These are phyloP conservation scores for Phylloporus sp. DNA, from an alignment of 1,284 basidiomycete genomes.

Conservation along the genomic window DNA sequence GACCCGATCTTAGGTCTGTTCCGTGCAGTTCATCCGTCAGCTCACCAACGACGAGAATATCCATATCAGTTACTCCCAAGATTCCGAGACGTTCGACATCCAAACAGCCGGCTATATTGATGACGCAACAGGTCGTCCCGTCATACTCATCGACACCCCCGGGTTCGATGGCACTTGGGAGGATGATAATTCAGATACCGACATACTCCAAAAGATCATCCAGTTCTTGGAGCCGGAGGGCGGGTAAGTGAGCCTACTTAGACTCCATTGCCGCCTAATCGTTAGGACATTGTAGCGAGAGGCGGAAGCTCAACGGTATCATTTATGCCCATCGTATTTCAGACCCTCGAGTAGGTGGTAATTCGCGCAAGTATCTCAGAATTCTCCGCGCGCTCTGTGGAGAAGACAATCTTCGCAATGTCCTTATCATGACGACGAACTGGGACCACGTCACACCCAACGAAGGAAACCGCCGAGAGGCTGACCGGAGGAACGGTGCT, in stretches of 20 bases:
- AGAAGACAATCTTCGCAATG: constrained; percentile 35
- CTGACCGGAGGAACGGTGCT: constrained; percentile 2
- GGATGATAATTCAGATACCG: constrained; percentile 29
- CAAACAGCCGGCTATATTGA: constrained; percentile 8
- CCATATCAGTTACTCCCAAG: constrained; percentile 9
- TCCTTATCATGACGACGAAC: constrained; percentile 12
- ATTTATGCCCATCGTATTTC: constrained; percentile 38
- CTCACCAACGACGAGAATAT: not conserved
- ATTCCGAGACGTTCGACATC: constrained; percentile 10
- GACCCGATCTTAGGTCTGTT: not conserved
- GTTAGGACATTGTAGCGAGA: not conserved
- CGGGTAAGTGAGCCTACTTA: constrained; percentile 7
- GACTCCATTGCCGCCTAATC: not conserved
- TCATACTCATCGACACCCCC: constrained; percentile 41
- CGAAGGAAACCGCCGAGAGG: constrained; percentile 9
- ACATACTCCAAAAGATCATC: constrained; percentile 13
- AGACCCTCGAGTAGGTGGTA: constrained; percentile 53
- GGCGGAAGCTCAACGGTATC: constrained; percentile 42
- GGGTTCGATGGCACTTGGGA: constrained; percentile 39
- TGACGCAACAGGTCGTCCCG: constrained; percentile 8
- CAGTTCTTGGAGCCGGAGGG: constrained; percentile 51
- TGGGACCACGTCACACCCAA: constrained; percentile 6
- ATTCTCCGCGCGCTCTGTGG: constrained; percentile 57
- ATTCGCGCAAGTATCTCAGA: constrained; percentile 50
- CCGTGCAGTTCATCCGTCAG: not conserved